Evolutionary conservation across 345 rosid genomes (phyloP).

Genomic region (Camelina hispida): DNA sequence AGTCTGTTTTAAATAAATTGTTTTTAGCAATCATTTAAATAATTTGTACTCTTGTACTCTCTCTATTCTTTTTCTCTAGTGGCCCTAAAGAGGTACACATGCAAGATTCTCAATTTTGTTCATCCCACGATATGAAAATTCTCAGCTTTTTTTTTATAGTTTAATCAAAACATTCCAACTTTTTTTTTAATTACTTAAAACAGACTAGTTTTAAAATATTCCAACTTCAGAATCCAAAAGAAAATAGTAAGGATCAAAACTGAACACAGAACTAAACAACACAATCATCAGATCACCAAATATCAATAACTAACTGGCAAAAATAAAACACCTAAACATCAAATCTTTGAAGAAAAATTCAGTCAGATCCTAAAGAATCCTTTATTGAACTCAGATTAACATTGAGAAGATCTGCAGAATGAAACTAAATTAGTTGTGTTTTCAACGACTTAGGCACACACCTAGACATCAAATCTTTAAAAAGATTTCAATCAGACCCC

Average conservation of each 20-base stretch:
- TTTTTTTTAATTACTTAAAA: too few relatives aligned
- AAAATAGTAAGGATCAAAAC: neutral
- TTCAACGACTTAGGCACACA: neutral
- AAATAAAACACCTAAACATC: neutral
- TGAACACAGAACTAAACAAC: constrained; percentile 19
- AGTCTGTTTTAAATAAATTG: neutral
- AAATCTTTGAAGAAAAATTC: neutral
- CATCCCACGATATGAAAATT: constrained; percentile 18
- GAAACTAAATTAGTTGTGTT: neutral
- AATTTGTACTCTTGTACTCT: constrained; percentile 27
- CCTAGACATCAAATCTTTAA: constrained; percentile 17
- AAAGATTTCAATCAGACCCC: neutral
- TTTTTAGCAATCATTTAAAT: neutral
- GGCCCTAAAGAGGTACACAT: constrained; percentile 28
- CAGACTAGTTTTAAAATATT: too few relatives aligned
- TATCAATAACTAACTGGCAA: constrained; percentile 21
- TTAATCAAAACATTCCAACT: constrained; percentile 2
- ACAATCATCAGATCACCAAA: constrained; percentile 19
- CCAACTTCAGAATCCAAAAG: constrained; percentile 16
- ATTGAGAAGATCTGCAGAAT: constrained; percentile 5
- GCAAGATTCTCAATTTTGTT: constrained; percentile 36
- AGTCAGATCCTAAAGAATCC: constrained; percentile 15
- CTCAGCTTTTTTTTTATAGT: neutral
- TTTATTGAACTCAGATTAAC: neutral
- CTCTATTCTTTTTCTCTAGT: constrained; percentile 12